Base-by-base conservation (phyloP, 169 alveolate genomes). In the Plasmodium adleri region DNA sequence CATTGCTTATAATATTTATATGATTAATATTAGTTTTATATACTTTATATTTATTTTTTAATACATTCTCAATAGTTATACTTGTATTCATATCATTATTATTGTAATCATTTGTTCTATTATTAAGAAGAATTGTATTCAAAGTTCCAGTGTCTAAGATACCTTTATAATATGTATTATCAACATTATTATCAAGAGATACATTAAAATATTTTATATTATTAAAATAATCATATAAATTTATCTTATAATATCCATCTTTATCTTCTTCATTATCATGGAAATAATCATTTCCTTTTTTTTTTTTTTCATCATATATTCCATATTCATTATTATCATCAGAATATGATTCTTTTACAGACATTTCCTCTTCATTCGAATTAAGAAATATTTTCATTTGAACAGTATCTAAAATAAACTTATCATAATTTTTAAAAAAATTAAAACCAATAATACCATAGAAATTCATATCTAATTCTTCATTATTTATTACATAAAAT, bases 361-460 rank as follows among this genome's bases (percentile, higher is more conserved):
- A 5, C 0, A 39, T 39, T 39, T 5, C 47, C 1, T 47, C 20
- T 1, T 9, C n/a, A 12, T 74, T 45, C 22, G 3, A 60, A 13
- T 60, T 28, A 3, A 39, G 8, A 4, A 74, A 7, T 6, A 59
- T 74, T 9, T 59, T 74, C 87, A 85, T 85, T 43, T 45, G 45
- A 0, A 59, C 8, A 0, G 87, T 12, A 17, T 70, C 92, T 17
- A 85, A 71, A 5, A 71, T 20, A 52, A 85, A 71, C 3, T 6
- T 58, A 1, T 59, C 59, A 59, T 39, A 85, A 8, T 71, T 45
- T 28, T 63, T 10, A 15, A 85, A 71, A 26, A 85, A 71, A n/a
- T 85, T 74, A 85, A 85, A 85, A 17, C 92, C 92, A 10, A 85
- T 49, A 0, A 85, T 70, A 0, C 92, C 92, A 71, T 85, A 85